Percentiles rank a stretch among this genome's conserved stretches.
phyloP scores from a whole-genome alignment of 345 rosid genomes.

The Euphorbia lathyris region DNA sequence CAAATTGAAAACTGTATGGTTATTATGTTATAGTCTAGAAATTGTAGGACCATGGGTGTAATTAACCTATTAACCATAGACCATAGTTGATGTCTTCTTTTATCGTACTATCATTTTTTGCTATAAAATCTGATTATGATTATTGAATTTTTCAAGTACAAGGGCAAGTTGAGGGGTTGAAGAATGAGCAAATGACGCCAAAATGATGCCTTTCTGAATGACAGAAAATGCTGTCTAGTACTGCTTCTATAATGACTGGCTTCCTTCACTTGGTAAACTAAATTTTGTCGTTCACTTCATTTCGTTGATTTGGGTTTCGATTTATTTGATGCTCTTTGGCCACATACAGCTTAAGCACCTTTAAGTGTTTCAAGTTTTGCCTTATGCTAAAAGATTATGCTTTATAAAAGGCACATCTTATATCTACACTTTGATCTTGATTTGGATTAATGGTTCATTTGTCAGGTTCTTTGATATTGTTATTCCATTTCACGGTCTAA shows the following conservation, averaged over 20 bases:
- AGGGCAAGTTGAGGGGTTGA: constrained; percentile 26
- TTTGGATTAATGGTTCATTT: background rate
- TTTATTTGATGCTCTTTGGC: background rate
- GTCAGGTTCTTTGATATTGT: background rate
- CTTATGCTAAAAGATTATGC: background rate
- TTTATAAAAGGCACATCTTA: background rate
- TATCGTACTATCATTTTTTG: constrained; percentile 1
- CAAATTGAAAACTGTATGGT: too few relatives aligned
- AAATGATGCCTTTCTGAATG: constrained; percentile 9
- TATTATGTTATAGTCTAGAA: too few relatives aligned
- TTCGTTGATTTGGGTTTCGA: background rate
- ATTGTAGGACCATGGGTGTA: too few relatives aligned
- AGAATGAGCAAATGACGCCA: constrained; percentile 27
- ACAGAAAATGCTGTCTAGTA: constrained; percentile 8
- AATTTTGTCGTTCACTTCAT: background rate
- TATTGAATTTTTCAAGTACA: constrained; percentile 33
- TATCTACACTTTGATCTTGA: background rate
- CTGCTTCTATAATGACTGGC: background rate
- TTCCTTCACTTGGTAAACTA: background rate
- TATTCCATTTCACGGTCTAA: background rate
- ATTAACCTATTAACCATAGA: too few relatives aligned
- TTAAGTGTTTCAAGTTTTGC: too few relatives aligned
- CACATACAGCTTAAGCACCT: background rate
- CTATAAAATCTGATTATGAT: constrained; percentile 8
- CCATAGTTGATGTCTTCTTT: background rate